Conservation (phyloP, 768 basidiomycete species). For the Scleroderma bovista region DNA sequence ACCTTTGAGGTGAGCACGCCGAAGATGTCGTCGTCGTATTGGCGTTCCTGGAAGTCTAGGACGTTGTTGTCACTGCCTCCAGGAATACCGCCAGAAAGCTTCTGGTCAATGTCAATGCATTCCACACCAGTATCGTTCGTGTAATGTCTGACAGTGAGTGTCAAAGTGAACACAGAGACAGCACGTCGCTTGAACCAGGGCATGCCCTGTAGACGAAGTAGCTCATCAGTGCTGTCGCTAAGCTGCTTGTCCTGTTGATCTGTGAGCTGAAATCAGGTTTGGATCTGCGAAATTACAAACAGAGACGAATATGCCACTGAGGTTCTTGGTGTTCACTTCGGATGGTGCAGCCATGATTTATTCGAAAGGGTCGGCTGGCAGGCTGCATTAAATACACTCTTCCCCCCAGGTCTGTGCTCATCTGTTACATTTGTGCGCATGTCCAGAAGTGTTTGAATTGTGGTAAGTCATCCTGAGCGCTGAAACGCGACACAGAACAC, state of each 20-base stretch:
- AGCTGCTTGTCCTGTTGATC: slow-evolving; percentile 57
- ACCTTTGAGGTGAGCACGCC: slow-evolving; percentile 52
- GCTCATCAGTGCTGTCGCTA: slow-evolving; percentile 55
- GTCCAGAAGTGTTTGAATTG: neutral
- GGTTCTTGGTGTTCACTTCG: slow-evolving; percentile 51
- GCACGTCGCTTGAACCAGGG: slow-evolving; percentile 65
- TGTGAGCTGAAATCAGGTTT: neutral
- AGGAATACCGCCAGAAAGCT: slow-evolving; percentile 54
- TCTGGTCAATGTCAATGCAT: slow-evolving; percentile 63
- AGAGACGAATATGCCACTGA: slow-evolving; percentile 60
- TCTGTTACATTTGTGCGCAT: no score
- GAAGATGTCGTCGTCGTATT: slow-evolving; percentile 61
- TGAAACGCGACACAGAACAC: neutral
- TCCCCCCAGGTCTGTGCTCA: no score
- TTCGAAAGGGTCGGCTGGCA: no score
- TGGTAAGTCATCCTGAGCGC: no score
- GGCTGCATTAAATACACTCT: neutral
- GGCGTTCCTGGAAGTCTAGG: slow-evolving; percentile 51
- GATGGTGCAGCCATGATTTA: slow-evolving; percentile 61
- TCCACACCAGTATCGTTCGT: slow-evolving; percentile 55
- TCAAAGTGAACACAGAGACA: slow-evolving; percentile 52
- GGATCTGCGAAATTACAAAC: slow-evolving; percentile 31
- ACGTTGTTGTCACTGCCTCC: slow-evolving; percentile 51
- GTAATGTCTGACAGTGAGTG: slow-evolving; percentile 59
- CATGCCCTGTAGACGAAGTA: slow-evolving; percentile 67